A percentile compares a stretch with the other conserved stretches of the same genome.
These are phyloP conservation scores for Fusarium musae DNA, from an alignment of 2,329 filamentous ascomycete genomes.

Conservation along the genomic window DNA sequence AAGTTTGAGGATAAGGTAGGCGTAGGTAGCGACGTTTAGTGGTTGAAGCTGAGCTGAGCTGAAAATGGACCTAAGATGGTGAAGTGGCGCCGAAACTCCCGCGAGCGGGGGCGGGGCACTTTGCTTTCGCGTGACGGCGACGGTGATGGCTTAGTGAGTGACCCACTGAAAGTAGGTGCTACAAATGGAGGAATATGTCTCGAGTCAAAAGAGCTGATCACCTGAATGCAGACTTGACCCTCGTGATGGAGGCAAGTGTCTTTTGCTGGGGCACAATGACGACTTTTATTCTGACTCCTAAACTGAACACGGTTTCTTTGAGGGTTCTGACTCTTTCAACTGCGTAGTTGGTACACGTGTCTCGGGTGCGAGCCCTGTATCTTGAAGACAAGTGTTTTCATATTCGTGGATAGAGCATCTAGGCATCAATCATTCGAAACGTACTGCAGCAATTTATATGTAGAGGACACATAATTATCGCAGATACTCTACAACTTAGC, in stretches of 20 bases:
- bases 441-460: not conserved
- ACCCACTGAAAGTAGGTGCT: constrained; percentile 8
- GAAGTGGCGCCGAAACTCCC: constrained; percentile 35
- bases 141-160: constrained; percentile 19
- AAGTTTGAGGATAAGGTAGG: constrained; percentile 8
- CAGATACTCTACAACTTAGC: not conserved
- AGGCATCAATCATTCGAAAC: not conserved
- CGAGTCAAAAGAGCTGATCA: constrained; percentile 15
- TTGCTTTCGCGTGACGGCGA: constrained; percentile 22
- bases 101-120: constrained; percentile 35
- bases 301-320: constrained; percentile 16
- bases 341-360: not conserved
- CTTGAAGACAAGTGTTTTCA: constrained; percentile 19
- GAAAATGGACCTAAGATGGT: constrained; percentile 1
- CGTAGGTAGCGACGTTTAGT: not conserved
- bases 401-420: not conserved
- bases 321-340: not conserved
- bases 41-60: constrained; percentile 12
- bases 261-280: not conserved
- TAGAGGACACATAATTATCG: not conserved
- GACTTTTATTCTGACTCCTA: not conserved
- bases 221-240: constrained; percentile 17
- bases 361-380: not conserved
- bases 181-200: constrained; percentile 7
- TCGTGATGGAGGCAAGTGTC: constrained; percentile 22